Evolutionary conservation across 2,329 filamentous ascomycete genomes (phyloP).

Genomic region (Lecanicillium sp.): DNA sequence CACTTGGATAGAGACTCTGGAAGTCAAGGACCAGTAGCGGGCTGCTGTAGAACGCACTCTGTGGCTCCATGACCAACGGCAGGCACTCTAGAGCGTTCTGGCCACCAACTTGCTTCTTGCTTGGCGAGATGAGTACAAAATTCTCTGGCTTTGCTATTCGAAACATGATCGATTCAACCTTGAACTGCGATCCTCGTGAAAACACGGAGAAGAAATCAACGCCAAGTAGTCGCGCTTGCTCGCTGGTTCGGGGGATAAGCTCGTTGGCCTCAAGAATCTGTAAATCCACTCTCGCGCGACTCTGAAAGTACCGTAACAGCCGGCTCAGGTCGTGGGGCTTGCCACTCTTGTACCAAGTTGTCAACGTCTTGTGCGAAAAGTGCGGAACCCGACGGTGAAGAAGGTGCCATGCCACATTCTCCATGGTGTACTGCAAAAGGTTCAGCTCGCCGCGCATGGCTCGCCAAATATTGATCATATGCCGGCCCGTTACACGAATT

Average conservation of each 20-base stretch:
- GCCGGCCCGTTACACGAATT: conserved; percentile 84
- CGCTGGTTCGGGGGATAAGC: conserved; percentile 78
- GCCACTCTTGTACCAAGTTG: conserved; percentile 69
- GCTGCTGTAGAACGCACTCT: conserved; percentile 87
- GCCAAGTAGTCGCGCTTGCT: conserved; percentile 86
- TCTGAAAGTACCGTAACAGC: conserved; percentile 69
- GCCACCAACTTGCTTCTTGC: conserved; percentile 80
- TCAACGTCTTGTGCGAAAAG: conserved; percentile 72
- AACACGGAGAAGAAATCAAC: conserved; percentile 98
- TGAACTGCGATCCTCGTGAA: conserved; percentile 91
- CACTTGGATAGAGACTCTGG: conserved; percentile 89
- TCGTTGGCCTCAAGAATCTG: conserved; percentile 89
- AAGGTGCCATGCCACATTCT: conserved; percentile 89
- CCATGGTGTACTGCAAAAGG: conserved; percentile 88
- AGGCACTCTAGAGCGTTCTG: conserved; percentile 94
- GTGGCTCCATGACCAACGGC: conserved; percentile 94
- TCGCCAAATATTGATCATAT: conserved; percentile 96
- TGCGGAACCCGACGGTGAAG: conserved; percentile 83
- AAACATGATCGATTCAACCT: conserved; percentile 98
- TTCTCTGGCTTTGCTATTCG: conserved; percentile 96
- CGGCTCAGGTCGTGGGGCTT: conserved; percentile 64
- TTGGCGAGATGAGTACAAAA: conserved; percentile 83
- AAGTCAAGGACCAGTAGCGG: conserved; percentile 91
- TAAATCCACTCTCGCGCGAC: conserved; percentile 72
- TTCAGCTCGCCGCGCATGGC: conserved; percentile 92